These are phyloP conservation scores for Brassica rapa DNA, from an alignment of 345 rosid species.

Conservation along the genomic window DNA sequence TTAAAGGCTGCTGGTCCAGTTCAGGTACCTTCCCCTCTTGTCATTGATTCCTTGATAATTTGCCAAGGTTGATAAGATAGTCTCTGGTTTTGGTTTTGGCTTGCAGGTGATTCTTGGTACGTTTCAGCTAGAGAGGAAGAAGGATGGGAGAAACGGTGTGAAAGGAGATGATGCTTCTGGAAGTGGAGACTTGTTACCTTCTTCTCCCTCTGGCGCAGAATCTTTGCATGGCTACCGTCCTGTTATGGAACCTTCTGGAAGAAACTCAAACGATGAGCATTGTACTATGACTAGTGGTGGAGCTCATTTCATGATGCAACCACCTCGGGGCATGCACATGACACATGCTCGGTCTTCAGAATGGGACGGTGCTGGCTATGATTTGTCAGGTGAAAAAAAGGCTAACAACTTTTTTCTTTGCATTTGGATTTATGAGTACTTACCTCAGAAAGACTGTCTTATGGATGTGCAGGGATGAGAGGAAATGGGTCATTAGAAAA, in stretches of 20 bases:
- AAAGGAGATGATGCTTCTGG: conserved; percentile 57
- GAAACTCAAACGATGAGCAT: conserved; percentile 56
- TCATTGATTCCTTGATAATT: not conserved
- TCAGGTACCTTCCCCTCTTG: conserved; percentile 53
- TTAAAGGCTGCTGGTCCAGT: conserved; percentile 90
- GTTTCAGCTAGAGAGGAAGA: conserved; percentile 58
- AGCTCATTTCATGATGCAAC: conserved; percentile 58
- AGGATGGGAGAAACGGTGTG: conserved; percentile 43
- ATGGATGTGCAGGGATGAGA: conserved; percentile 49
- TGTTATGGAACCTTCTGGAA: conserved; percentile 50
- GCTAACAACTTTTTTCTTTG: too few species aligned
- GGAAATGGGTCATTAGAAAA: conserved; percentile 64
- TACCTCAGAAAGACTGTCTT: not conserved
- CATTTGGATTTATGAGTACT: too few species aligned
- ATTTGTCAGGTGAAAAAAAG: too few species aligned
- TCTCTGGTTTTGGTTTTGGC: not conserved
- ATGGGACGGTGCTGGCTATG: conserved; percentile 58
- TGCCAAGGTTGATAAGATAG: not conserved
- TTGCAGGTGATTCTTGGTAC: conserved; percentile 72
- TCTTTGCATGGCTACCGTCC: conserved; percentile 49
- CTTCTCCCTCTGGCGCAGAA: conserved; percentile 48
- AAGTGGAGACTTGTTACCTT: conserved; percentile 54
- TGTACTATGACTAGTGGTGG: conserved; percentile 37
- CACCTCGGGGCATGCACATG: conserved; percentile 51
- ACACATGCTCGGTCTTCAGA: conserved; percentile 47